Evolutionary conservation across 2,329 filamentous ascomycete species (phyloP).

Genomic region (Massarina eburnea): DNA sequence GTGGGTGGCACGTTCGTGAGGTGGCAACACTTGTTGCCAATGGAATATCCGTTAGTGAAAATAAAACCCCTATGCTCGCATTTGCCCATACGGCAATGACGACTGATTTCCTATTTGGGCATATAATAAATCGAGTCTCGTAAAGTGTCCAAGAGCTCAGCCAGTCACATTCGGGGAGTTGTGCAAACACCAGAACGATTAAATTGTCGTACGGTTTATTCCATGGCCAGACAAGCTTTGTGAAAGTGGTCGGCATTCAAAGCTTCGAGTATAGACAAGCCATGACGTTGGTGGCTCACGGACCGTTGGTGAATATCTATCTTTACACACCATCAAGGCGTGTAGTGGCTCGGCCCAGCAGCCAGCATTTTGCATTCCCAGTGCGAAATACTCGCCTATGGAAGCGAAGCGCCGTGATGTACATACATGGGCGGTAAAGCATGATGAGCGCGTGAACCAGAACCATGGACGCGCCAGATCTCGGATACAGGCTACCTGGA

Average conservation of each 20-base stretch:
- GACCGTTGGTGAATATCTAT: neutral
- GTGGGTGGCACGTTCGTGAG: too few species aligned
- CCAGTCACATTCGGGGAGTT: neutral
- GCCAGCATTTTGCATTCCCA: neutral
- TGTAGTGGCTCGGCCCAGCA: constrained; percentile 9
- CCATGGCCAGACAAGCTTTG: constrained; percentile 5
- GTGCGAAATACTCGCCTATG: neutral
- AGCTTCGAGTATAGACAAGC: neutral
- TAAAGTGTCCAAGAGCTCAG: constrained; percentile 6
- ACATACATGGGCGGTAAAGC: neutral
- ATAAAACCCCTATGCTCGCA: too few species aligned
- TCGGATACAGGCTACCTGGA: neutral
- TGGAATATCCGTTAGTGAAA: too few species aligned
- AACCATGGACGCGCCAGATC: neutral
- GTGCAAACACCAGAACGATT: neutral
- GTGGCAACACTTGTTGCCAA: too few species aligned
- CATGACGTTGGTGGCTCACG: neutral
- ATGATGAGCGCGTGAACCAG: neutral
- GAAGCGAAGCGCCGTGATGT: constrained; percentile 1
- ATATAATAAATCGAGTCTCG: constrained; percentile 8
- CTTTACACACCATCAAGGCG: constrained; percentile 1
- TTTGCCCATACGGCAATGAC: too few species aligned
- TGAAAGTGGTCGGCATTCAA: constrained; percentile 9
- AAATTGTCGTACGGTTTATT: neutral
- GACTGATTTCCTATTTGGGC: constrained; percentile 17